A percentile compares a stretch with the other conserved stretches of the same genome.
Conservation (phyloP, 225 moss, liverwort and hornwort species). For the Takakia lepidozioides region DNA sequence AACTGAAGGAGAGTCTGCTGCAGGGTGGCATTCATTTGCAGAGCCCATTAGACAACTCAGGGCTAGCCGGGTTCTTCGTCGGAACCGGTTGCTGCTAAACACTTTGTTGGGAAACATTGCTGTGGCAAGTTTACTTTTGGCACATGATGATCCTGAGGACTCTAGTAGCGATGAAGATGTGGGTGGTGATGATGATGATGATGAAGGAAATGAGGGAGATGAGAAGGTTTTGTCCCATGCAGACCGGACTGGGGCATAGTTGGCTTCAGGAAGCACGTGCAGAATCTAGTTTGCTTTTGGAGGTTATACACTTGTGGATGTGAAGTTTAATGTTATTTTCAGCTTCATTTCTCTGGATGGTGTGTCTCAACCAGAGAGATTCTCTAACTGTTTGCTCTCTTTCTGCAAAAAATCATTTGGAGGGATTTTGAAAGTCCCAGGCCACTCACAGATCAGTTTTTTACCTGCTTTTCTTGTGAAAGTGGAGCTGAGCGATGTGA, state of each 20-base stretch:
- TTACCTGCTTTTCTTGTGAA: too few species aligned
- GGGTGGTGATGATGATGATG: constrained; percentile 36
- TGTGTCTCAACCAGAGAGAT: too few species aligned
- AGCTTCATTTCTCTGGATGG: too few species aligned
- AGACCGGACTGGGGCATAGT: constrained; percentile 7
- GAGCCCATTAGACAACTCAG: constrained; percentile 55
- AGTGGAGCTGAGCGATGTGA: too few species aligned
- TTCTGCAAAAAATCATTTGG: too few species aligned
- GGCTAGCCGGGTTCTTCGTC: constrained; percentile 27
- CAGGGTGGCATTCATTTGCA: constrained; percentile 43
- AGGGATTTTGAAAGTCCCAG: too few species aligned
- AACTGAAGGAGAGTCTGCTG: constrained; percentile 23
- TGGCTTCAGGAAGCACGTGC: too few species aligned
- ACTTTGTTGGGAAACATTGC: constrained; percentile 37
- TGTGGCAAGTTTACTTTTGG: constrained; percentile 41
- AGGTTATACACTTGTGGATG: too few species aligned
- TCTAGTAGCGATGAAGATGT: constrained; percentile 33
- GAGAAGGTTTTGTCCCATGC: constrained; percentile 11
- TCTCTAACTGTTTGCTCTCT: too few species aligned
- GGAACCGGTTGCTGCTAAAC: constrained; percentile 37
- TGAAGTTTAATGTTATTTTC: too few species aligned
- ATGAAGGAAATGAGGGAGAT: constrained; percentile 17
- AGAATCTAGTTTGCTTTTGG: too few species aligned
- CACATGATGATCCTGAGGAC: constrained; percentile 25
- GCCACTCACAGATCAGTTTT: too few species aligned